Percentiles rank a stretch among this genome's conserved stretches.
These are phyloP conservation scores for Phytopythium helicoides DNA, from an alignment of 352 stramenopile genomes.

Conservation along the genomic window DNA sequence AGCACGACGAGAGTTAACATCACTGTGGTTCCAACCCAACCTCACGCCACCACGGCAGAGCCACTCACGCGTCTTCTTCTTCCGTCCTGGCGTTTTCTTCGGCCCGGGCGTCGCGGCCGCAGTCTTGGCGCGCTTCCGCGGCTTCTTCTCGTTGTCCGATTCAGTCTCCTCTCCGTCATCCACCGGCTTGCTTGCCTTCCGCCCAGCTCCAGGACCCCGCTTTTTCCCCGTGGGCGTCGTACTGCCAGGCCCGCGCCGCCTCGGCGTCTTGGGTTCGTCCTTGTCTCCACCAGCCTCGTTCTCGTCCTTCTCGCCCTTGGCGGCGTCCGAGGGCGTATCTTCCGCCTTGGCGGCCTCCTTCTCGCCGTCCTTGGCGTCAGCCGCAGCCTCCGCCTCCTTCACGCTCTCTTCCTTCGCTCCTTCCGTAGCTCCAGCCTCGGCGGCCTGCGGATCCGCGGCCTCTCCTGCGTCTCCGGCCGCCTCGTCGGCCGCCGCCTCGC, in stretches of 20 bases:
- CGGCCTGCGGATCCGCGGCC: background rate
- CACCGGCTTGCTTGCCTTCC: slow-evolving; percentile 7
- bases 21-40: slow-evolving; percentile 1
- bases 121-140: slow-evolving; percentile 42
- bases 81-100: slow-evolving; percentile 35
- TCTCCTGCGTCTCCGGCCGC: background rate
- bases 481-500: too few relatives aligned
- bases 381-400: slow-evolving; percentile 4
- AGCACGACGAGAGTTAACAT: background rate
- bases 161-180: slow-evolving; percentile 39
- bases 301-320: too few relatives aligned
- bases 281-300: background rate
- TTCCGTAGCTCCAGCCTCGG: slow-evolving; percentile 4
- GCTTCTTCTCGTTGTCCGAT: slow-evolving; percentile 47
- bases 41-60: background rate
- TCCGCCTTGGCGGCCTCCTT: slow-evolving; percentile 1
- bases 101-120: slow-evolving; percentile 3
- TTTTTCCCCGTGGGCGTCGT: slow-evolving; percentile 3
- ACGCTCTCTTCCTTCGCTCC: slow-evolving; percentile 3
- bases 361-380: slow-evolving; percentile 2
- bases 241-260: background rate
- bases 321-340: slow-evolving; percentile 1
- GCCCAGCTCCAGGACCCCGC: background rate
- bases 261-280: background rate
- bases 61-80: slow-evolving; percentile 35